These are phyloP conservation scores for Tolypocladium paradoxum DNA, from an alignment of 2,329 filamentous ascomycete species.

Conservation along the genomic window DNA sequence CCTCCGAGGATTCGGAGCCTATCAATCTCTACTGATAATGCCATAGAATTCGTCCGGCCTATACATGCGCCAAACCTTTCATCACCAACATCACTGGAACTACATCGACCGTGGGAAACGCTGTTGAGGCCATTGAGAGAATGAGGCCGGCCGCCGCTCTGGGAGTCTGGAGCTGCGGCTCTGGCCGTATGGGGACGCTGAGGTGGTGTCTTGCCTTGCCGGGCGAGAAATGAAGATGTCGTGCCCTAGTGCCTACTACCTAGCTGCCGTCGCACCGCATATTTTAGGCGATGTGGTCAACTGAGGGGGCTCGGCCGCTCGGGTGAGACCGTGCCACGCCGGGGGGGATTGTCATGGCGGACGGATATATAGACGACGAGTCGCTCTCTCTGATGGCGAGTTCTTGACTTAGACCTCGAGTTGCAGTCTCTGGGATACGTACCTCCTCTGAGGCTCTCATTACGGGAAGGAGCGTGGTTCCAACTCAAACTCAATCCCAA, in stretches of 20 bases:
- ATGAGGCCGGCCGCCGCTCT: no score
- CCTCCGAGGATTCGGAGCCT: constrained; percentile 1
- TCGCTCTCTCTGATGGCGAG: not conserved
- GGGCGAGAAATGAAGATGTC: no score
- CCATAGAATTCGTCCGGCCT: constrained; percentile 3
- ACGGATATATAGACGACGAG: not conserved
- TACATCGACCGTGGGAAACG: constrained; percentile 4
- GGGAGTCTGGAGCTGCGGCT: no score
- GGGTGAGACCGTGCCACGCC: no score
- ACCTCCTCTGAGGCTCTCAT: not conserved
- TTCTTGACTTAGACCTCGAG: no score
- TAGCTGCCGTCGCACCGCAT: no score
- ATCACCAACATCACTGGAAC: not conserved
- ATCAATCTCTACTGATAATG: constrained; percentile 5
- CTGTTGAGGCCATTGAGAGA: no score
- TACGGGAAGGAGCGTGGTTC: not conserved
- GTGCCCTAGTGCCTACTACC: no score
- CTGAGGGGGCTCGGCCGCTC: no score
- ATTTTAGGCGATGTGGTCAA: no score
- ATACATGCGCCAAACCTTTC: not conserved
- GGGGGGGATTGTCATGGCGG: not conserved
- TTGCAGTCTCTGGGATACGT: not conserved
- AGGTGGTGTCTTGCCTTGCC: no score
- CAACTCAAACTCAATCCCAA: not conserved
- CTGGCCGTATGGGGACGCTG: no score